phyloP scores from a whole-genome alignment of 805 yeast species.

The Candida maesae region DNA sequence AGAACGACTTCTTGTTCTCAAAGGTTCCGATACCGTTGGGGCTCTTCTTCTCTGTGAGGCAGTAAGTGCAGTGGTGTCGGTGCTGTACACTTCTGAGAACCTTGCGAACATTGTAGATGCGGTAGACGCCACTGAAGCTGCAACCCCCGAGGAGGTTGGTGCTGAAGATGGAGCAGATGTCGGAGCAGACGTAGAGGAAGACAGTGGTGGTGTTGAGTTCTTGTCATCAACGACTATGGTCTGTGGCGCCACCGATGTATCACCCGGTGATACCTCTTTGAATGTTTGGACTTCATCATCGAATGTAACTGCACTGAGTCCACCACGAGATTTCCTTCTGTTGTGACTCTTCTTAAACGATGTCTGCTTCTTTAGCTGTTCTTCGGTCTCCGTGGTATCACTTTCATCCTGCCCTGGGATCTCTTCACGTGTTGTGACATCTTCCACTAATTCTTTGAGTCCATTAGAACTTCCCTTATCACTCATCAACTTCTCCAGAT shows the following conservation, averaged over 20 bases:
- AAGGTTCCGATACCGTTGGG: slow-evolving; percentile 25
- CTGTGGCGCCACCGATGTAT: slow-evolving; percentile 2
- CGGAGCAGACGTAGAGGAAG: neutral
- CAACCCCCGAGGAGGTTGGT: too few species aligned
- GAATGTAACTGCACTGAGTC: slow-evolving; percentile 24
- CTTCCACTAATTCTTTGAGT: slow-evolving; percentile 22
- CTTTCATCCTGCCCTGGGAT: slow-evolving; percentile 15
- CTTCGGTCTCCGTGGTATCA: slow-evolving; percentile 7
- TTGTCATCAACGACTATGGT: neutral
- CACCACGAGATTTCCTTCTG: slow-evolving; percentile 28
- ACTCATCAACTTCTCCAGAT: slow-evolving; percentile 17
- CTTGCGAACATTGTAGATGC: neutral
- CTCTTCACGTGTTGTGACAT: slow-evolving; percentile 21
- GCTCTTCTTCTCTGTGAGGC: slow-evolving; percentile 27
- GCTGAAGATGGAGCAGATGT: neutral
- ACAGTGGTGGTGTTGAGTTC: neutral
- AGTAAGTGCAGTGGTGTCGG: slow-evolving; percentile 9
- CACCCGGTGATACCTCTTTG: slow-evolving; percentile 11
- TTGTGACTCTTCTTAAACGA: slow-evolving; percentile 20
- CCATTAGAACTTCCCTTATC: slow-evolving; percentile 7
- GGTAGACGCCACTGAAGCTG: neutral
- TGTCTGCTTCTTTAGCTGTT: slow-evolving; percentile 4
- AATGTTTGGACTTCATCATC: slow-evolving; percentile 17
- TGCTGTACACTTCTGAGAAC: neutral
- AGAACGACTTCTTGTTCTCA: slow-evolving; percentile 27